Evolutionary conservation across 306 rosid species (phyloP).

Genomic region (Quercus rubra): DNA sequence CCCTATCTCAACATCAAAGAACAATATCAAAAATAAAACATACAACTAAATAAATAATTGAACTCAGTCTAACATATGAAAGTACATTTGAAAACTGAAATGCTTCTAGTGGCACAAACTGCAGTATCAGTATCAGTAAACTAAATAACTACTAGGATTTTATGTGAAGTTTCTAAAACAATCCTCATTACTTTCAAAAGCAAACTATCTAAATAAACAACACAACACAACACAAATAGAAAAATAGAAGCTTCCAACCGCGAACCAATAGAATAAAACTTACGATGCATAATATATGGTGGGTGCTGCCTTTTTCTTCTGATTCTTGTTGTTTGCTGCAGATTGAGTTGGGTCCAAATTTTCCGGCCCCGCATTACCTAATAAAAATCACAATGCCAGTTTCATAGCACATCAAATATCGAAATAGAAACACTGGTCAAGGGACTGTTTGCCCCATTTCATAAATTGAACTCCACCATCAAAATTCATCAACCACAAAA

Average conservation of each 20-base stretch:
- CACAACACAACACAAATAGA: background rate
- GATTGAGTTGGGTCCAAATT: slow-evolving; percentile 37
- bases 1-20: background rate
- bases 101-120: background rate
- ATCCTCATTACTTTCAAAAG: background rate
- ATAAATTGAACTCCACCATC: background rate
- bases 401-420: background rate
- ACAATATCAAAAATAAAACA: background rate
- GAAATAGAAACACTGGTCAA: background rate
- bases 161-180: background rate
- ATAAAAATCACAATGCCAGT: background rate
- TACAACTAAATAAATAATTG: background rate
- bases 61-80: background rate
- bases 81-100: background rate
- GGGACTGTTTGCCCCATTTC: background rate
- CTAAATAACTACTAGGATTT: background rate
- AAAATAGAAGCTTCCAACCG: background rate
- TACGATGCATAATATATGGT: slow-evolving; percentile 84
- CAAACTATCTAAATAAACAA: background rate
- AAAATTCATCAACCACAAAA: background rate
- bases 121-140: background rate
- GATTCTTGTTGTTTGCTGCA: slow-evolving; percentile 38
- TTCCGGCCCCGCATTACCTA: slow-evolving; percentile 35
- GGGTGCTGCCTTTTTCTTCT: slow-evolving; percentile 64
- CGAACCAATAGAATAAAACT: slow-evolving; percentile 20